phyloP scores from a whole-genome alignment of 495 filamentous ascomycete species.

The Haplographium delicatum region DNA sequence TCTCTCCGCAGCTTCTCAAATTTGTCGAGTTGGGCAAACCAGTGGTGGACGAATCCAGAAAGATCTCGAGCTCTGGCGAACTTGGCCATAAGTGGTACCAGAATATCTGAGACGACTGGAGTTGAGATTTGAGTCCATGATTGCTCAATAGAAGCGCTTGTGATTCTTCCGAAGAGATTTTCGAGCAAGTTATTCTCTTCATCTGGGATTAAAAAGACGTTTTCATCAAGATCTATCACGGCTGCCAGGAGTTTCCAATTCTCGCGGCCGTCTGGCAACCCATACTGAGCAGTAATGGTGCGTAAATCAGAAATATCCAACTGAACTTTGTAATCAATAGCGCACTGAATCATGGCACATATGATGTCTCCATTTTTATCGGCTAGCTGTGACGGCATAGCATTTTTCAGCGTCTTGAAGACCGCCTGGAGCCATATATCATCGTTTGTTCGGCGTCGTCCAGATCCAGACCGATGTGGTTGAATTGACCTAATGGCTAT shows the following conservation, averaged over 20 bases:
- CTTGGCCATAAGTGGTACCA: conserved; percentile 55
- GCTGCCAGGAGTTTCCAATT: conserved; percentile 60
- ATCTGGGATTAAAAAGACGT: conserved; percentile 54
- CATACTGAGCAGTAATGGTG: conserved; percentile 36
- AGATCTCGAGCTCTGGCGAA: conserved; percentile 63
- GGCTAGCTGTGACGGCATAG: conserved; percentile 17
- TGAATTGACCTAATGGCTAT: conserved; percentile 52
- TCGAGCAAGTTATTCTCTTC: conserved; percentile 31
- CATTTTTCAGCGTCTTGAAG: conserved; percentile 46
- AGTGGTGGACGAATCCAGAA: conserved; percentile 58
- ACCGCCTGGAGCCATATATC: conserved; percentile 61
- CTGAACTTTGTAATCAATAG: conserved; percentile 30
- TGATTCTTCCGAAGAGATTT: conserved; percentile 30
- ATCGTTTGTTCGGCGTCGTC: conserved; percentile 49
- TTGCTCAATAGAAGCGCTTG: conserved; percentile 14
- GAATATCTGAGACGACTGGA: conserved; percentile 32
- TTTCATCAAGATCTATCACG: conserved; percentile 59
- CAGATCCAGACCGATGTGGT: conserved; percentile 47
- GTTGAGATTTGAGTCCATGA: conserved; percentile 16
- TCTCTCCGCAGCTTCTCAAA: conserved; percentile 35
- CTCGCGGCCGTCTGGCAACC: conserved; percentile 31
- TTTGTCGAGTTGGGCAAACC: conserved; percentile 54
- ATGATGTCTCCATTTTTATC: conserved; percentile 25
- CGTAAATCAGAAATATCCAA: conserved; percentile 33
- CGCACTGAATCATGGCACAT: conserved; percentile 35